Evolutionary conservation across 106 monocot species (phyloP).

Genomic region (Allium fistulosum): DNA sequence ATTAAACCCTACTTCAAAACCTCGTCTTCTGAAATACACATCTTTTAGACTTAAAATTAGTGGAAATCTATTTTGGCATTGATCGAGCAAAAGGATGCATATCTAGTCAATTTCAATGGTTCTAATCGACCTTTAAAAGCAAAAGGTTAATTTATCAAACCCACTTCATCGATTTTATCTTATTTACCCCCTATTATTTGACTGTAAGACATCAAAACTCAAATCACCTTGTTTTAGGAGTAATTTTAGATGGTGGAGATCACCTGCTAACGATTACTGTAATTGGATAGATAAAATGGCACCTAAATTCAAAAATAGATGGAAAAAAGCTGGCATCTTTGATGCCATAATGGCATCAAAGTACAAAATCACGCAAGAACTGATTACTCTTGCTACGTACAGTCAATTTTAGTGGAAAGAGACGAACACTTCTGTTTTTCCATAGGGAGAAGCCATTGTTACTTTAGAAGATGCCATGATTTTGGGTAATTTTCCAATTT

Average conservation of each 20-base stretch:
- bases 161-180: too few relatives aligned
- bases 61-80: too few relatives aligned
- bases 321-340: conserved; percentile 49
- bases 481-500: conserved; percentile 38
- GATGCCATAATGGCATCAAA: conserved; percentile 48
- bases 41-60: too few relatives aligned
- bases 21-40: too few relatives aligned
- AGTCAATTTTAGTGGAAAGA: conserved; percentile 37
- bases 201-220: too few relatives aligned
- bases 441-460: conserved; percentile 66
- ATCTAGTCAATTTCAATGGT: too few relatives aligned
- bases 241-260: conserved; percentile 48
- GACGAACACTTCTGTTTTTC: conserved; percentile 59
- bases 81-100: too few relatives aligned
- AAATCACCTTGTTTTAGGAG: conserved; percentile 6
- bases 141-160: too few relatives aligned
- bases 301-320: conserved; percentile 22
- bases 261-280: conserved; percentile 31
- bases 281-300: conserved; percentile 50
- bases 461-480: conserved; percentile 55
- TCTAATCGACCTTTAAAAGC: too few relatives aligned
- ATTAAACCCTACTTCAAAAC: too few relatives aligned
- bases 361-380: conserved; percentile 28
- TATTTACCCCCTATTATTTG: too few relatives aligned
- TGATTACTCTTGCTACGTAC: conserved; percentile 18